Conservation (phyloP, 2,329 filamentous ascomycete genomes). For the Fusarium burgessii region DNA sequence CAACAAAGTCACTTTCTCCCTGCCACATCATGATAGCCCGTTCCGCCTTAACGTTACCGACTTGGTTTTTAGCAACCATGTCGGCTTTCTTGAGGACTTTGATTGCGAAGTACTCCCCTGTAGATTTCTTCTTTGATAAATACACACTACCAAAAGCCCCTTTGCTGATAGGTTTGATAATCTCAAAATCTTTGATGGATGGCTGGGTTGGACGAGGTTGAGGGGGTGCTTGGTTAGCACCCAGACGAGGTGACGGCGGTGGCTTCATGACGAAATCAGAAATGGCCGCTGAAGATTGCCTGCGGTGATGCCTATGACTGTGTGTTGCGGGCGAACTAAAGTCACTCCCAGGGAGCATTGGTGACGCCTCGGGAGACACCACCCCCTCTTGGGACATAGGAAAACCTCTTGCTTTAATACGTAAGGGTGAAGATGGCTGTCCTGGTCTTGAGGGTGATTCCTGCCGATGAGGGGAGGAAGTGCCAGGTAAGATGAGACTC, state of each 20-base stretch:
- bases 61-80: constrained; percentile 99
- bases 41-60: constrained; percentile 98
- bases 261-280: constrained; percentile 75
- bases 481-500: constrained; percentile 84
- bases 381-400: constrained; percentile 72
- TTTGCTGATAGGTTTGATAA: constrained; percentile 99
- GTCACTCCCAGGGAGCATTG: constrained; percentile 85
- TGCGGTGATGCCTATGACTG: constrained; percentile 76
- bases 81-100: constrained; percentile 99
- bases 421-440: constrained; percentile 86
- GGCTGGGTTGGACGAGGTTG: constrained; percentile 90
- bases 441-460: constrained; percentile 86
- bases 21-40: constrained; percentile 99
- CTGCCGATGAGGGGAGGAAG: constrained; percentile 84
- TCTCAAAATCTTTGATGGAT: constrained; percentile 99
- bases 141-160: constrained; percentile 99
- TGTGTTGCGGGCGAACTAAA: constrained; percentile 79
- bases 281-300: constrained; percentile 91
- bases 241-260: constrained; percentile 85
- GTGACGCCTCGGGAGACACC: constrained; percentile 89
- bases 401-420: constrained; percentile 82
- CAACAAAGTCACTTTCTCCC: constrained; percentile 98
- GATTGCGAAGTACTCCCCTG: constrained; percentile 97
- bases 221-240: constrained; percentile 79
- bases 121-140: constrained; percentile 97